A percentile compares a stretch with the other conserved stretches of the same genome.
Evolutionary conservation across 768 basidiomycete species (phyloP).

Genomic region (Tubosaeta sp.): DNA sequence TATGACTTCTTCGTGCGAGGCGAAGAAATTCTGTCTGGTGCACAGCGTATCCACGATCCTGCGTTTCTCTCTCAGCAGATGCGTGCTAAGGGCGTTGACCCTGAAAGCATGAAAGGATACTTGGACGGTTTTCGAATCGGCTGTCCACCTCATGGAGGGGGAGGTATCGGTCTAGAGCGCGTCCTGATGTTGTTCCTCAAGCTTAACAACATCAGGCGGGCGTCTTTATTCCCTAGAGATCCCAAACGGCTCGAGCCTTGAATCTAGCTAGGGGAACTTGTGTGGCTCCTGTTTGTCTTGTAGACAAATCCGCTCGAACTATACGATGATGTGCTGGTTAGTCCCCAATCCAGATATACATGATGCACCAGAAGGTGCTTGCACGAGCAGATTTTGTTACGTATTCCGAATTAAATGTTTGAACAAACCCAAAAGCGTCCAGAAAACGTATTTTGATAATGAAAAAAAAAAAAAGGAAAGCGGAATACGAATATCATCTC

Average conservation of each 20-base stretch:
- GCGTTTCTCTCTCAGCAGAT: constrained; percentile 78
- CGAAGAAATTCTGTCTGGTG: constrained; percentile 97
- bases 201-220: constrained; percentile 90
- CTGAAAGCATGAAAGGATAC: constrained; percentile 87
- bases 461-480: constrained; percentile 18
- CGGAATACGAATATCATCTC: constrained; percentile 22
- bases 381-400: constrained; percentile 14
- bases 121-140: constrained; percentile 93
- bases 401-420: constrained; percentile 27
- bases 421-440: constrained; percentile 19
- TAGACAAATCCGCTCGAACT: not conserved
- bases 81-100: constrained; percentile 83
- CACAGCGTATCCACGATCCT: constrained; percentile 95
- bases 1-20: constrained; percentile 99
- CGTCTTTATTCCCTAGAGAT: constrained; percentile 94
- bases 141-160: constrained; percentile 94
- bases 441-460: constrained; percentile 16
- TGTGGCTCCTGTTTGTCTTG: not conserved
- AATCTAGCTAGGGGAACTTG: constrained; percentile 6
- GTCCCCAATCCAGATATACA: constrained; percentile 17
- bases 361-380: constrained; percentile 10
- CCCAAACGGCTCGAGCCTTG: constrained; percentile 91
- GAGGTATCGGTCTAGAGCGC: constrained; percentile 92
- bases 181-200: constrained; percentile 98
- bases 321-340: constrained; percentile 7